Conservation (phyloP, 2,329 filamentous ascomycete genomes). For the Aspergillus arachidicola region DNA sequence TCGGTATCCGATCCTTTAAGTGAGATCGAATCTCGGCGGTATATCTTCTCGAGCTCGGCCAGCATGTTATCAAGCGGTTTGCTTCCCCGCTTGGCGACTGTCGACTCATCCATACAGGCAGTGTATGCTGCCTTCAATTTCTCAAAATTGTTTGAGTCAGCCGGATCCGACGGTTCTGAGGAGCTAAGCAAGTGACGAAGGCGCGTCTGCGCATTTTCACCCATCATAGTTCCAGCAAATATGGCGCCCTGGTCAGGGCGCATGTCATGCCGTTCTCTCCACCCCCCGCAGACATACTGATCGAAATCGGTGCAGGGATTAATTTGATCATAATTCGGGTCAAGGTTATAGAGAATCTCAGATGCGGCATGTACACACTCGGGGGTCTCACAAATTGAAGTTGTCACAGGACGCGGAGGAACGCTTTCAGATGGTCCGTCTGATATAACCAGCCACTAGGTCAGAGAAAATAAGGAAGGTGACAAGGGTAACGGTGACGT, state of each 20-base stretch:
- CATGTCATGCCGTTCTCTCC: constrained; percentile 65
- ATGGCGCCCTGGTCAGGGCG: constrained; percentile 64
- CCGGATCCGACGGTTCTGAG: constrained; percentile 39
- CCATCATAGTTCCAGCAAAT: constrained; percentile 64
- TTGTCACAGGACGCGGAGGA: constrained; percentile 19
- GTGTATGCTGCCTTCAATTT: constrained; percentile 67
- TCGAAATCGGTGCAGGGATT: constrained; percentile 73
- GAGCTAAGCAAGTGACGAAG: constrained; percentile 67
- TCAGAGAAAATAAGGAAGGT: neutral
- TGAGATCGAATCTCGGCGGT: constrained; percentile 39
- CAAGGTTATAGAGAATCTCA: constrained; percentile 63
- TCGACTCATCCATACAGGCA: constrained; percentile 66
- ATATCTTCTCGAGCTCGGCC: constrained; percentile 52
- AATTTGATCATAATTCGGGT: constrained; percentile 62
- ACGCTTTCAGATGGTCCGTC: constrained; percentile 13
- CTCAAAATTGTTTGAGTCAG: constrained; percentile 57
- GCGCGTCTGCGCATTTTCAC: constrained; percentile 60
- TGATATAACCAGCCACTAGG: constrained; percentile 7
- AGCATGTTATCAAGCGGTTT: constrained; percentile 61
- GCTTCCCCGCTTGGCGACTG: constrained; percentile 58
- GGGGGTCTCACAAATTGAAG: constrained; percentile 56
- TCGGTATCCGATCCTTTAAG: constrained; percentile 25
- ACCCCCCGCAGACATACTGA: constrained; percentile 68
- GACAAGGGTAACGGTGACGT: neutral
- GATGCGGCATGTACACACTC: constrained; percentile 66